Evolutionary conservation across 257 asterid genomes (phyloP), one percentile per base, ranked within the genome.

Genomic region (Echites panduratus): DNA sequence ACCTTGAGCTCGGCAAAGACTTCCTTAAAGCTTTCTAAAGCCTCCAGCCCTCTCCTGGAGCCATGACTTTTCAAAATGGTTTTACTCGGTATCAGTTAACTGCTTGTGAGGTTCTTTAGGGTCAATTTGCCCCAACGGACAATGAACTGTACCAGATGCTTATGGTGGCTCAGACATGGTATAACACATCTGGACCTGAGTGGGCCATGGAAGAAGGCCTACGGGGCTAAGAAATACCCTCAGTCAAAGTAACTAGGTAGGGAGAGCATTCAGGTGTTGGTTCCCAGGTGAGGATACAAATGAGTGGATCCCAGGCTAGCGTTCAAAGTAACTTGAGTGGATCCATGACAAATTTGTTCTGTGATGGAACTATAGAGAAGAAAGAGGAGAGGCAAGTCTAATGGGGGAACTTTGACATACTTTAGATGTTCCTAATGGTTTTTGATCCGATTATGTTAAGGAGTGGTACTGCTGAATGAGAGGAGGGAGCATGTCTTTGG

Each of bases 391-490:
- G 81, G 62, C 62, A 56, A 57, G 8, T 58, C 40, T 26, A 4
- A 19, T 7, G 26, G 45, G 5, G 41, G 40, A 58, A 14, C 40
- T 58, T 58, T 22, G n/a, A 62, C 45, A 41, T 41, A 0, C 45
- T 5, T 89, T 9, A 85, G 80, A 82, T 83, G 88, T 91, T 89
- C 49, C 24, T 83, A 81, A 85, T 82, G 10, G 82, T 86, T 69
- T 26, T 89, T 83, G 86, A 91, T 48, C 96, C 86, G 85, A 85
- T 87, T 17, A 87, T 89, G 91, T 3, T 86, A 72, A 89, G 95
- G 92, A 93, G 95, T 5, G 92, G 87, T 2, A 82, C 87, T 7
- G 81, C 86, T 41, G 56, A 40, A 14, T 84, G 84, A 0, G 74
- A 72, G 0, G 84, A 72, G 41, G 53, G 76, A 75, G 81, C 38